Percentiles rank a stretch among this genome's conserved stretches.
Conservation (phyloP, 306 rosid species). For the Castanea sativa region DNA sequence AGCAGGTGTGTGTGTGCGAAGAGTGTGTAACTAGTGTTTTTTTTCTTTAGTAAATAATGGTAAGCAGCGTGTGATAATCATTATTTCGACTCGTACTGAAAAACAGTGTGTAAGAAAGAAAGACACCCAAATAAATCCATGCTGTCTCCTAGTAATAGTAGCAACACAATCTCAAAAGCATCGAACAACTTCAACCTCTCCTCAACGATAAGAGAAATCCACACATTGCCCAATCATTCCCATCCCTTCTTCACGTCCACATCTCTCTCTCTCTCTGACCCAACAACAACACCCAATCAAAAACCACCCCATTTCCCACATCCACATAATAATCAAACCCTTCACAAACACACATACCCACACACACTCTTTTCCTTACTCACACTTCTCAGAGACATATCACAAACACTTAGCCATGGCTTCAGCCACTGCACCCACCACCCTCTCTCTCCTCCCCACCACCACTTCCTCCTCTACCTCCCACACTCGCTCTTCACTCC, state of each 20-base stretch:
- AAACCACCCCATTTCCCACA: conserved; percentile 10
- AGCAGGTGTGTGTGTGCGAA: too few relatives aligned
- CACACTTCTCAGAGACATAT: not conserved
- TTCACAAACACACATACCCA: not conserved
- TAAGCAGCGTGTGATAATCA: too few relatives aligned
- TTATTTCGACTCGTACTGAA: too few relatives aligned
- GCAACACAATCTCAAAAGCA: conserved; percentile 17
- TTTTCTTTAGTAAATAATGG: too few relatives aligned
- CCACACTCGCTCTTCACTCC: conserved; percentile 39
- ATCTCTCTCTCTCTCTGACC: conserved; percentile 30
- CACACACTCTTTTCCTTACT: not conserved
- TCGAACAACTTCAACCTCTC: conserved; percentile 73
- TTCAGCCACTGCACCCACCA: conserved; percentile 59
- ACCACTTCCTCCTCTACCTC: conserved; percentile 40
- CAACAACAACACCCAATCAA: conserved; percentile 4
- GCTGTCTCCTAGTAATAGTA: not conserved
- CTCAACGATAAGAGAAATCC: conserved; percentile 76
- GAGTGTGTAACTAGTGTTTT: too few relatives aligned
- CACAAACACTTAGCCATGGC: conserved; percentile 56
- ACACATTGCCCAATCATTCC: conserved; percentile 50
- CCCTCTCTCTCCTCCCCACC: conserved; percentile 66
- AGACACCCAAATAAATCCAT: not conserved
- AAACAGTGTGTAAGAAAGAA: not conserved
- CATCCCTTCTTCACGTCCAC: conserved; percentile 53
- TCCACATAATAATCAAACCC: conserved; percentile 14